Base-by-base conservation (phyloP, 2,329 filamentous ascomycete species). In the Colletotrichum aenigma region DNA sequence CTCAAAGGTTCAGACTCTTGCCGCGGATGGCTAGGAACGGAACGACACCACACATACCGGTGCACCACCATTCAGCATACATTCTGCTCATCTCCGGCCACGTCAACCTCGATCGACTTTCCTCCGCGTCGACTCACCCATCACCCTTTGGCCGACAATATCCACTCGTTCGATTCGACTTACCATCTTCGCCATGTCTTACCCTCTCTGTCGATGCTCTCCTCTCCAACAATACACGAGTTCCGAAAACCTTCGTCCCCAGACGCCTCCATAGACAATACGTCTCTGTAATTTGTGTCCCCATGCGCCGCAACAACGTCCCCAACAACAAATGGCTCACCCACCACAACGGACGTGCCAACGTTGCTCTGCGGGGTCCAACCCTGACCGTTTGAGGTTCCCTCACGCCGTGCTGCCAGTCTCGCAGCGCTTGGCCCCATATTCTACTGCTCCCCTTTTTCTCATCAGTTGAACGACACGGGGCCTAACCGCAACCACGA, bases 311-410 rank as follows among this genome's bases (percentile, higher is more conserved):
- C 30, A 24, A 75, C 70, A n/a, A 13, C 21, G 15, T 58, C 58
- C 58, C 36, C 61, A 21, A 52, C 15, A 28, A 24, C 67, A 13
- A 38, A 52, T 52, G 52, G 67, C n/a, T 18, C 67, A 55, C 38
- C 69, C 73, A 67, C 32, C 26, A 56, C 26, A 28, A 26, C 21
- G 69, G 73, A 72, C 62, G 62, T 75, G 62, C 68, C 69, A 75
- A 56, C 69, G 69, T 62, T 72, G 73, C 52, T 64, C 69, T 72
- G 73, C 38, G 72, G 72, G 72, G 72, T 67, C 32, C 60, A 38
- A 34, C 71, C 67, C 60, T 66, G 67, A 66, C 67, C 28, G 71
- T 71, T 74, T 61, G 67, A 68, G 60, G 52, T 66, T 66, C 67
- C 67, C 12, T 74, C 34, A 60, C 32, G 18, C 34, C 60, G 71